Percentiles rank a stretch among this genome's conserved stretches.
Conservation (phyloP, 495 filamentous ascomycete species). For the Podospora australis region DNA sequence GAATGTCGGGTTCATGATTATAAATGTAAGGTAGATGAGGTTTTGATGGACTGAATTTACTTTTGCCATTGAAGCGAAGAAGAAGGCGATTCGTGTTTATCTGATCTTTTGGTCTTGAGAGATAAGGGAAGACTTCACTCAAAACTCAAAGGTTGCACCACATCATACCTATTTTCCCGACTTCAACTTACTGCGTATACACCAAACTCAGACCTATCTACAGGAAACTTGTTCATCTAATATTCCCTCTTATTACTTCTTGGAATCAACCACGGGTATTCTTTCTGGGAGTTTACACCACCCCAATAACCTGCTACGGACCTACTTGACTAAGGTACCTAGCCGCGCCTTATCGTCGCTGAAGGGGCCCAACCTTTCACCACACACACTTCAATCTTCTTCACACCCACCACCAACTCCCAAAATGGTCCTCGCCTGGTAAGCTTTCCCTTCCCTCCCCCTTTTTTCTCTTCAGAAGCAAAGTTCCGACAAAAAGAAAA, state of each 20-base stretch:
- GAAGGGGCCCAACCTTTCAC: neutral
- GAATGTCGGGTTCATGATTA: neutral
- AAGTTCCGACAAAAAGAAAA: neutral
- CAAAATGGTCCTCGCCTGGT: conserved; percentile 4
- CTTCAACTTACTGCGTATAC: no score
- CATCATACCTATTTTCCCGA: no score
- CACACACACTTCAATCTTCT: neutral
- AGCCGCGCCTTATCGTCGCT: neutral
- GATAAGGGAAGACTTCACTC: no score
- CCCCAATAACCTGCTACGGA: neutral
- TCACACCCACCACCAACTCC: neutral
- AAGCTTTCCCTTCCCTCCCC: neutral
- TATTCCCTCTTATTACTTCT: neutral
- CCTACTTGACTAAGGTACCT: neutral
- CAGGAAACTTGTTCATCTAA: neutral
- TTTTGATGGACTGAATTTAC: neutral
- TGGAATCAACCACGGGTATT: neutral
- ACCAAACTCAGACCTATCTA: no score
- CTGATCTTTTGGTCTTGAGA: neutral
- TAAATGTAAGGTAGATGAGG: neutral
- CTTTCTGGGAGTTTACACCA: neutral
- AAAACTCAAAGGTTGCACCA: no score
- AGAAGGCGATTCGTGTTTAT: no score
- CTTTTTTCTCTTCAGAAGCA: neutral
- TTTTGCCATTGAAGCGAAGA: neutral